Conservation (phyloP, 164 flowering plant genomes). For the Macadamia tetraphylla region DNA sequence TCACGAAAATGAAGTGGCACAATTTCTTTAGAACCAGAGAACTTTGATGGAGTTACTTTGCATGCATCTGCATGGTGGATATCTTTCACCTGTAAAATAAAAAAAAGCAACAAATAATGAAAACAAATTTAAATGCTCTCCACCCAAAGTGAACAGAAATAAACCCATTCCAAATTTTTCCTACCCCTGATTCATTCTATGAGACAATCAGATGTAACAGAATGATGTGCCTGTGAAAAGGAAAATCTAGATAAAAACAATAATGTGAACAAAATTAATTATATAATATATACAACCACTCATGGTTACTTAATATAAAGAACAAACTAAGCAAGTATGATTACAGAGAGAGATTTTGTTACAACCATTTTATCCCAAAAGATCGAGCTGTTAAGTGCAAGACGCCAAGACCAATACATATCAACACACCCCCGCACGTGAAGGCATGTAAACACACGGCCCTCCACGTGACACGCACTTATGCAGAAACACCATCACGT, state of each 20-base stretch:
- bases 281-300: too few species aligned
- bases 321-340: too few species aligned
- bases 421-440: too few species aligned
- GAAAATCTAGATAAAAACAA: background rate
- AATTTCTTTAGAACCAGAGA: conserved; percentile 89
- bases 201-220: background rate
- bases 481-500: too few species aligned
- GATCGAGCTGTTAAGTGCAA: too few species aligned
- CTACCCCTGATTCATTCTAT: background rate
- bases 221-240: background rate
- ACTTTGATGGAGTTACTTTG: conserved; percentile 85
- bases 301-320: too few species aligned
- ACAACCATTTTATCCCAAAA: too few species aligned
- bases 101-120: conserved; percentile 2
- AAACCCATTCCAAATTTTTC: background rate
- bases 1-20: conserved; percentile 71
- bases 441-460: too few species aligned
- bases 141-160: background rate
- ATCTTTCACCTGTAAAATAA: conserved; percentile 51
- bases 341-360: too few species aligned
- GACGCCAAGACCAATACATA: too few species aligned
- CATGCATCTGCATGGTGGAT: conserved; percentile 80
- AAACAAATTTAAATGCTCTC: background rate
- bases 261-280: background rate
- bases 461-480: too few species aligned